Percentiles rank a stretch among this genome's conserved stretches.
phyloP scores from a whole-genome alignment of 495 filamentous ascomycete species.

The Penicillium coffeae region DNA sequence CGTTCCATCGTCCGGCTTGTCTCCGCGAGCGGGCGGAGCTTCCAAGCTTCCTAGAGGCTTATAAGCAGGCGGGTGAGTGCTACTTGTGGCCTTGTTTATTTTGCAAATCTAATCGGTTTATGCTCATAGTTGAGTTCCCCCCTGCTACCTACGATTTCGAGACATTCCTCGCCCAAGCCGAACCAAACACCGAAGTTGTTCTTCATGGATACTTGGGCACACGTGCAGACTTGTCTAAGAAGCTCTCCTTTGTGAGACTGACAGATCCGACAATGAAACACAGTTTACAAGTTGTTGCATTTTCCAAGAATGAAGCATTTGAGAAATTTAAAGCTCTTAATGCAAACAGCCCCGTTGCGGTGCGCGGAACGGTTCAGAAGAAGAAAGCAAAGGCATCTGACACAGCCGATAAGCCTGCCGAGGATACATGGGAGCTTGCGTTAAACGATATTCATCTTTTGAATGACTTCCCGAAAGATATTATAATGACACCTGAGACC shows the following conservation, averaged over 20 bases:
- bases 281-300: slow-evolving; percentile 52
- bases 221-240: slow-evolving; percentile 59
- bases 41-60: slow-evolving; percentile 38
- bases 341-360: slow-evolving; percentile 48
- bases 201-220: slow-evolving; percentile 71
- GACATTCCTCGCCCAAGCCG: slow-evolving; percentile 36
- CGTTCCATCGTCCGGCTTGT: slow-evolving; percentile 24
- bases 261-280: slow-evolving; percentile 45
- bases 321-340: slow-evolving; percentile 45
- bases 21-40: slow-evolving; percentile 21
- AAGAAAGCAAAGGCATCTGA: slow-evolving; percentile 34
- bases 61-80: slow-evolving; percentile 47
- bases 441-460: slow-evolving; percentile 61
- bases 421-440: slow-evolving; percentile 55
- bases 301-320: slow-evolving; percentile 38
- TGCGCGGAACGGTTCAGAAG: slow-evolving; percentile 46
- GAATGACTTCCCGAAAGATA: slow-evolving; percentile 72
- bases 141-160: slow-evolving; percentile 45
- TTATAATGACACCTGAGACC: slow-evolving; percentile 67
- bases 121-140: slow-evolving; percentile 48
- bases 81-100: background rate
- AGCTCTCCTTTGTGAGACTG: slow-evolving; percentile 65
- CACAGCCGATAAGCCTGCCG: slow-evolving; percentile 11
- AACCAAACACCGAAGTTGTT: slow-evolving; percentile 48
- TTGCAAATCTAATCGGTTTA: slow-evolving; percentile 9